Evolutionary conservation across 352 stramenopile genomes (phyloP), one percentile per base, ranked within the genome.

Genomic region (Lagenidium giganteum): DNA sequence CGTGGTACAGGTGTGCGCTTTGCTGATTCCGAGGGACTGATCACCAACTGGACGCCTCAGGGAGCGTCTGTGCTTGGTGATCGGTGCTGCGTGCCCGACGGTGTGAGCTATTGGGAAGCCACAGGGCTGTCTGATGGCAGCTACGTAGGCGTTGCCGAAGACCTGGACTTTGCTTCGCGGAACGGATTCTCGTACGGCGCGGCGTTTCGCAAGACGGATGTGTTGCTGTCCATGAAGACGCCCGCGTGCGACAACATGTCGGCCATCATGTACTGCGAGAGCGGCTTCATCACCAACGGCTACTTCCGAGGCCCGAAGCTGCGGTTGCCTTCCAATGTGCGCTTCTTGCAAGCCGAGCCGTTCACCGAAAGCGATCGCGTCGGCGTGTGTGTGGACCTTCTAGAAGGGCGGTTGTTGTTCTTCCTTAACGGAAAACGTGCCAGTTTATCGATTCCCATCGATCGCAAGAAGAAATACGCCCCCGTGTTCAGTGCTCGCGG

Each of bases 231-330:
- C 20, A 53, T 79, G 20, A 63, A 71, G 4, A 67, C 65, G 18
- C 64, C 69, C 0, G 71, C 70, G 21, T 87, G 69, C 46, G 70
- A 87, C 35, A 52, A 78, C 52, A 78, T 87, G 44, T 67, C 75
- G 3, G 75, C 71, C n/a, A 66, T 87, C 42, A 87, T 87, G 71
- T 87, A 87, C 37, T 73, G 69, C 21, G 70, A 83, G 47, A 63
- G 54, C 11, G 75, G 75, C 8, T 73, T 84, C 38, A 72, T 87
- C 53, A 85, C 75, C 0, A 83, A 63, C n/a, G 71, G 75, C 32
- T 65, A 71, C 29, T 87, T 87, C 23, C 55, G 70, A 33, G 74
- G 74, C 8, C 71, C 69, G 0, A 73, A 74, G 8, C 55, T 70
- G 21, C 54, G 47, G 32, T 47, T 87, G 7, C 75, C 71, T 8